Conservation (phyloP, 1,284 basidiomycete species). For the Wolfiporia cocos region DNA sequence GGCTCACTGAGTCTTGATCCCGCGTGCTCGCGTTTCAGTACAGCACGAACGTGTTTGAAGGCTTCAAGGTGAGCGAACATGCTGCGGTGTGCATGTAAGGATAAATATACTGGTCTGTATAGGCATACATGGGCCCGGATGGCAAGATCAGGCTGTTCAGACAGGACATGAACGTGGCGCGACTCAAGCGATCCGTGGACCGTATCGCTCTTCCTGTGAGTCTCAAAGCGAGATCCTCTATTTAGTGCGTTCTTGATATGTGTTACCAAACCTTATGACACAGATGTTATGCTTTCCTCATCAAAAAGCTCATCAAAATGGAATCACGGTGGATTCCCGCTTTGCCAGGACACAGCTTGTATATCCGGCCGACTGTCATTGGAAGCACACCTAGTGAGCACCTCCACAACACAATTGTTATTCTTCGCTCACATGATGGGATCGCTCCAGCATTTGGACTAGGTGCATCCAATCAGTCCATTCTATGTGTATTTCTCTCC, state of each 20-base stretch:
- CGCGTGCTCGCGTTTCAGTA: slow-evolving; percentile 74
- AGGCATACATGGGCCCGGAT: slow-evolving; percentile 66
- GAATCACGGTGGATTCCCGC: slow-evolving; percentile 77
- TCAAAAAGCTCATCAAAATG: slow-evolving; percentile 61
- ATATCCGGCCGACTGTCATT: slow-evolving; percentile 82
- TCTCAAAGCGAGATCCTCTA: slow-evolving; percentile 4
- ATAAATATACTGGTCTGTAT: not conserved
- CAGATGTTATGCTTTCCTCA: slow-evolving; percentile 57
- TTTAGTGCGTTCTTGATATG: not conserved
- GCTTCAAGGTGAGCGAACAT: slow-evolving; percentile 62
- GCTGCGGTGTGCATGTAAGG: not conserved
- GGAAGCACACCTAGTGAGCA: slow-evolving; percentile 72
- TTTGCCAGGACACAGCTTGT: slow-evolving; percentile 67
- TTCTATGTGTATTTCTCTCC: slow-evolving; percentile 65
- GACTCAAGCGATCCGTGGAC: slow-evolving; percentile 56
- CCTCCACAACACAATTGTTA: not conserved
- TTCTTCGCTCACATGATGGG: slow-evolving; percentile 15
- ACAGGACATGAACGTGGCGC: slow-evolving; percentile 77
- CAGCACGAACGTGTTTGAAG: slow-evolving; percentile 77
- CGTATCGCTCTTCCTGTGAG: slow-evolving; percentile 62
- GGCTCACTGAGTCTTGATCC: slow-evolving; percentile 72
- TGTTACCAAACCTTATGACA: slow-evolving; percentile 42
- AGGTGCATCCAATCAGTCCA: slow-evolving; percentile 58
- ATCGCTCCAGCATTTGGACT: too few relatives aligned
- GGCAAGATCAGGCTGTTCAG: slow-evolving; percentile 69